Percentiles rank a stretch among this genome's conserved stretches.
Evolutionary conservation across 352 stramenopile species (phyloP).

Genomic region (Phytophthora sansomeana): DNA sequence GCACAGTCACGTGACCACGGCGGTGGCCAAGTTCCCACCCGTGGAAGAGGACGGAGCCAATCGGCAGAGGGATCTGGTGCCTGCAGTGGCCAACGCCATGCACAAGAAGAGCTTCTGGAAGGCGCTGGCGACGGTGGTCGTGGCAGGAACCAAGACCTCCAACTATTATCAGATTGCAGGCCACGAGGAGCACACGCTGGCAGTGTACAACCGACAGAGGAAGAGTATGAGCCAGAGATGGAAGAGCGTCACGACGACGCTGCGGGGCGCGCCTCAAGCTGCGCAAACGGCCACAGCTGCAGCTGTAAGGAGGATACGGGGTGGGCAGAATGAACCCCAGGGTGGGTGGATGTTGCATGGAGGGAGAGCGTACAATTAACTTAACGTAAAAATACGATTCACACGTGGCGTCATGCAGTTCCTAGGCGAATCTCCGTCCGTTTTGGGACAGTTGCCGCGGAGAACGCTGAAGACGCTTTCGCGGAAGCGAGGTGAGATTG

Average conservation of each 20-base stretch:
- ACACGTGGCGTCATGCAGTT: not conserved
- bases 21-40: conserved; percentile 18
- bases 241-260: conserved; percentile 21
- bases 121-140: conserved; percentile 12
- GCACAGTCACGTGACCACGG: conserved; percentile 32
- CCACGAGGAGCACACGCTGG: conserved; percentile 8
- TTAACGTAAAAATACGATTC: conserved; percentile 29
- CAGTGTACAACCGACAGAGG: conserved; percentile 8
- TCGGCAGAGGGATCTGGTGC: conserved; percentile 1
- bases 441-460: conserved; percentile 17
- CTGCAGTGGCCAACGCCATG: conserved; percentile 12
- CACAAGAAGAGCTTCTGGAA: conserved; percentile 38
- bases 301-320: conserved; percentile 12
- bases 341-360: conserved; percentile 14
- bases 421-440: not conserved
- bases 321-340: conserved; percentile 9
- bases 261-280: conserved; percentile 26
- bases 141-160: conserved; percentile 9
- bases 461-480: conserved; percentile 27
- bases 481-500: conserved; percentile 3
- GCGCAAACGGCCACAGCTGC: conserved; percentile 14
- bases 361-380: conserved; percentile 27
- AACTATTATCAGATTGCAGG: conserved; percentile 1
- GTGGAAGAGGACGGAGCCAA: conserved; percentile 14
- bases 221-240: conserved; percentile 32